Percentiles rank a stretch among this genome's conserved stretches.
These are phyloP conservation scores for Craterostigma plantagineum DNA, from an alignment of 257 asterid species.

Conservation along the genomic window DNA sequence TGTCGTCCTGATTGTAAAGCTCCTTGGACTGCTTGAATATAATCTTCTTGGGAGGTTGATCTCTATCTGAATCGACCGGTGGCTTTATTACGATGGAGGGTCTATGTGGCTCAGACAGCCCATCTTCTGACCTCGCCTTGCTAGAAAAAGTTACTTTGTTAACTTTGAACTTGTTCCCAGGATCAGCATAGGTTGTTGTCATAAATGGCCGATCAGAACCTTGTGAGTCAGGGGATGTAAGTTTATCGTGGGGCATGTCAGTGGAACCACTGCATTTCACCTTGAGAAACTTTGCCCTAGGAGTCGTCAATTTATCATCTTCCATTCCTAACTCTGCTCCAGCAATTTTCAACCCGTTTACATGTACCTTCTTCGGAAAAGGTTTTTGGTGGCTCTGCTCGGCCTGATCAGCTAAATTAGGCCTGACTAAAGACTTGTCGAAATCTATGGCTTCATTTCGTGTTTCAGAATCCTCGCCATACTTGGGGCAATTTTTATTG, in stretches of 20 bases:
- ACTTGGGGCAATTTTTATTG: conserved; percentile 94
- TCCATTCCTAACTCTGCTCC: conserved; percentile 43
- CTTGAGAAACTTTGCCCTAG: conserved; percentile 70
- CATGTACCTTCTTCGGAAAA: conserved; percentile 38
- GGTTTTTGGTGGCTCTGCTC: conserved; percentile 51
- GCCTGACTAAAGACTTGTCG: conserved; percentile 34
- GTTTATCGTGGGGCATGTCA: conserved; percentile 58
- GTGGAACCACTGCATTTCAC: conserved; percentile 69
- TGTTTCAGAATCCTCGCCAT: conserved; percentile 65
- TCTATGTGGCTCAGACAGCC: conserved; percentile 38
- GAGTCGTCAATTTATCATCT: conserved; percentile 47
- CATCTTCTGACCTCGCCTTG: conserved; percentile 52
- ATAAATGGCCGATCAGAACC: conserved; percentile 51
- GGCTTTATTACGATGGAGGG: conserved; percentile 67
- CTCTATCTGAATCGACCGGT: conserved; percentile 54
- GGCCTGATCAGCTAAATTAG: conserved; percentile 31
- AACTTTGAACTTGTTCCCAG: conserved; percentile 48
- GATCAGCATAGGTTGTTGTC: conserved; percentile 66
- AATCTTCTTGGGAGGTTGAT: conserved; percentile 61
- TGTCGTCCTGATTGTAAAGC: conserved; percentile 45
- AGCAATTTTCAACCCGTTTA: conserved; percentile 32
- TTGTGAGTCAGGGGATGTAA: conserved; percentile 53
- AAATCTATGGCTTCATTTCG: conserved; percentile 44
- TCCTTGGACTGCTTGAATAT: conserved; percentile 70
- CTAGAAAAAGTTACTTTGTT: conserved; percentile 68